phyloP scores from a whole-genome alignment of 768 basidiomycete species.

The Lentinula edodes region DNA sequence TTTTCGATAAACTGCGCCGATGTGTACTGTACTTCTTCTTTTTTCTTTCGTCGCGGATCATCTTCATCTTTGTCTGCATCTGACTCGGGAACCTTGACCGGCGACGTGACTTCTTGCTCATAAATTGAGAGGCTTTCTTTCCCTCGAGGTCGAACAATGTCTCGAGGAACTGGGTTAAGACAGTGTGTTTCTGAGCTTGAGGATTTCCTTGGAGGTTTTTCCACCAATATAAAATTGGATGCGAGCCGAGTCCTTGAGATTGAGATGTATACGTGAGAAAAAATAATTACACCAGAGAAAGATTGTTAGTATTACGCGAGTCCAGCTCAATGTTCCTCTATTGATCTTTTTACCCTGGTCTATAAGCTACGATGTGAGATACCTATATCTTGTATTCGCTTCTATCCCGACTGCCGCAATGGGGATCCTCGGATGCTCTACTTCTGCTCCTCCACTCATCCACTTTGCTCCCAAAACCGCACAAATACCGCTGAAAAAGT shows the following conservation, averaged over 20 bases:
- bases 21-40: constrained; percentile 58
- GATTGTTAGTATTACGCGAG: too few species aligned
- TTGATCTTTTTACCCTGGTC: not conserved
- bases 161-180: constrained; percentile 74
- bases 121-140: constrained; percentile 65
- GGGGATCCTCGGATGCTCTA: constrained; percentile 2
- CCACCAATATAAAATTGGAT: too few species aligned
- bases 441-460: constrained; percentile 5
- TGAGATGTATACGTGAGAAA: too few species aligned
- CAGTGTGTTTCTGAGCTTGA: too few species aligned
- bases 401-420: not conserved
- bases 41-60: constrained; percentile 49
- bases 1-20: constrained; percentile 90
- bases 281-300: too few species aligned
- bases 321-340: too few species aligned
- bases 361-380: not conserved
- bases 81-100: constrained; percentile 10
- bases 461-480: constrained; percentile 7
- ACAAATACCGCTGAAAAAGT: not conserved
- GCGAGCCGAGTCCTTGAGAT: too few species aligned
- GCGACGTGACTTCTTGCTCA: constrained; percentile 56
- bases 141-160: constrained; percentile 77
- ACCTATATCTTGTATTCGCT: too few species aligned
- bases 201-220: too few species aligned
- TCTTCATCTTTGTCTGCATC: constrained; percentile 46